These are phyloP conservation scores for Furculomyces boomerangus DNA, from an alignment of 371 early-diverging fungal genomes.

Conservation along the genomic window DNA sequence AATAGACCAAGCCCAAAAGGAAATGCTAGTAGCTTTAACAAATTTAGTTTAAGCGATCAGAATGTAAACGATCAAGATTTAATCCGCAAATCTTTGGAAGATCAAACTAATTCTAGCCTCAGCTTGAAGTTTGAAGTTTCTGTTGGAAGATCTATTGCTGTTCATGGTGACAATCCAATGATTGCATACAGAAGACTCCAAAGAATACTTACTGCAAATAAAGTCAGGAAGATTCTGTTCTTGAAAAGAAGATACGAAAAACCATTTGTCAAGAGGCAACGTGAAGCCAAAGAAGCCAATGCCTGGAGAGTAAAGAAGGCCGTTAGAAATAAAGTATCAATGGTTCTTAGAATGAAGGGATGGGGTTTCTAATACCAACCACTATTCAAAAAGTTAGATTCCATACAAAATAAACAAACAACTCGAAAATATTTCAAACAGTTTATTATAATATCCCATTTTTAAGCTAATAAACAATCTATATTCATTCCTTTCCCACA, in stretches of 20 bases:
- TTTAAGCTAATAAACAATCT: neutral
- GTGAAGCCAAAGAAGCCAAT: slow-evolving; percentile 15
- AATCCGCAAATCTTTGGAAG: no score
- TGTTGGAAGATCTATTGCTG: neutral
- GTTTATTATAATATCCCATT: neutral
- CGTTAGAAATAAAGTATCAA: slow-evolving; percentile 18
- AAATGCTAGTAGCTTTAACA: no score
- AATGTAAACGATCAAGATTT: no score
- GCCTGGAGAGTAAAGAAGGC: slow-evolving; percentile 20
- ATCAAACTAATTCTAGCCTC: no score
- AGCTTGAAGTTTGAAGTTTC: neutral
- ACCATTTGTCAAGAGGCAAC: slow-evolving; percentile 23
- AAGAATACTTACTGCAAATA: slow-evolving; percentile 15
- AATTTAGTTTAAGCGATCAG: no score
- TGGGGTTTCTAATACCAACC: slow-evolving; percentile 5
- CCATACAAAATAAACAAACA: no score
- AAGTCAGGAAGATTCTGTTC: slow-evolving; percentile 13
- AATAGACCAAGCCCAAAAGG: no score
- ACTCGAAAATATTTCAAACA: no score
- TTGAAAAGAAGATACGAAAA: slow-evolving; percentile 22
- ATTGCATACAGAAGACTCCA: slow-evolving; percentile 7
- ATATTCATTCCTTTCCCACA: neutral
- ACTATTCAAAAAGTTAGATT: no score
- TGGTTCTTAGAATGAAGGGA: slow-evolving; percentile 17
- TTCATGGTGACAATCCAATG: neutral